Evolutionary conservation across 805 yeast genomes (phyloP).

Genomic region (Barnettozyma vustinii): DNA sequence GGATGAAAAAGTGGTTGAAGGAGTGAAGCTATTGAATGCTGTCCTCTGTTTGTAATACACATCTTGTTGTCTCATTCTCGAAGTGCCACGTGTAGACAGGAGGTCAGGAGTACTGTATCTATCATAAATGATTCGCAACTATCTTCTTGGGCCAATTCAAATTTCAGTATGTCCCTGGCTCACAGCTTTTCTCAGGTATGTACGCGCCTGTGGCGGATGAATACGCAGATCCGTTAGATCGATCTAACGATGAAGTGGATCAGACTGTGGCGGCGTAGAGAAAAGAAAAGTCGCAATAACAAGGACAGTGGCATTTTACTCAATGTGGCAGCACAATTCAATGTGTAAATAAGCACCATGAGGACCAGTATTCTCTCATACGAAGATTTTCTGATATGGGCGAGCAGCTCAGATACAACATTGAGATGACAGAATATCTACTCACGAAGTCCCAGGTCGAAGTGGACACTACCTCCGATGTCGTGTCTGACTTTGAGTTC

Average conservation of each 20-base stretch:
- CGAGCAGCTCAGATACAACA: constrained; percentile 1
- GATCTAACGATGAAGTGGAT: too few relatives aligned
- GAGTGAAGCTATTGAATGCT: constrained; percentile 35
- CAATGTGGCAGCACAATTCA: neutral
- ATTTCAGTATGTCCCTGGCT: too few relatives aligned
- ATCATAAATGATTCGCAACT: too few relatives aligned
- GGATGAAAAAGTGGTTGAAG: constrained; percentile 46
- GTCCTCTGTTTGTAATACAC: constrained; percentile 19
- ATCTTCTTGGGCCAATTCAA: too few relatives aligned
- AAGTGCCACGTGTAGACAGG: too few relatives aligned
- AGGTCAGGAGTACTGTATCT: too few relatives aligned
- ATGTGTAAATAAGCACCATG: neutral
- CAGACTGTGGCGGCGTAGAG: neutral
- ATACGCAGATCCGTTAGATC: too few relatives aligned
- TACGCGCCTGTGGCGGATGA: too few relatives aligned
- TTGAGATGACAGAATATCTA: constrained; percentile 11
- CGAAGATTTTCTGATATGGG: neutral
- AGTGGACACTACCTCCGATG: neutral
- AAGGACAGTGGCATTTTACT: neutral
- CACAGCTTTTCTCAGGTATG: too few relatives aligned
- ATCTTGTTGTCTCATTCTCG: neutral
- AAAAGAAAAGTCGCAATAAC: neutral
- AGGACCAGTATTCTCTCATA: too few relatives aligned
- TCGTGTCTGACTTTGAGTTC: constrained; percentile 4
- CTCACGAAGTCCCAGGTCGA: neutral